Evolutionary conservation across 2,329 filamentous ascomycete genomes (phyloP).

Genomic region (Phialemoniopsis sp.): DNA sequence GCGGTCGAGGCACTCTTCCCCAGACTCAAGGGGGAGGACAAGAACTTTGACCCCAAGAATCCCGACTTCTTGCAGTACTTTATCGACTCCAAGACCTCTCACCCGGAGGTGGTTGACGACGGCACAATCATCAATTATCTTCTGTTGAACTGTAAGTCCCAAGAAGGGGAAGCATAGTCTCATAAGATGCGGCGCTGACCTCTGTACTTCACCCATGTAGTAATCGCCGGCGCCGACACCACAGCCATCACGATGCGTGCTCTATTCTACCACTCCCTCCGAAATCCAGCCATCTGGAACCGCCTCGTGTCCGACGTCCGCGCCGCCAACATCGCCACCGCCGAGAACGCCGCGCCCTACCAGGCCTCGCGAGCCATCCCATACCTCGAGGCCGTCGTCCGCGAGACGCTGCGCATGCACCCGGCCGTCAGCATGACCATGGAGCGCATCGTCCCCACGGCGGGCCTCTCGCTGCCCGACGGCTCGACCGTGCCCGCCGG

Average conservation of each 20-base stretch:
- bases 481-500: constrained; percentile 28
- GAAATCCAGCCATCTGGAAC: constrained; percentile 16
- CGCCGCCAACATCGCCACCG: constrained; percentile 13
- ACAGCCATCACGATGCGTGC: constrained; percentile 25
- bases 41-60: constrained; percentile 13
- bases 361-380: constrained; percentile 20
- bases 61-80: constrained; percentile 35
- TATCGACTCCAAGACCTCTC: constrained; percentile 27
- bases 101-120: constrained; percentile 27
- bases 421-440: constrained; percentile 42
- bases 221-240: constrained; percentile 28
- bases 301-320: constrained; percentile 29
- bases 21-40: constrained; percentile 21
- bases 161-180: too few relatives aligned
- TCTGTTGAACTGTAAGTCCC: constrained; percentile 16
- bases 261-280: constrained; percentile 28
- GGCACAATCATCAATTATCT: constrained; percentile 28
- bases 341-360: constrained; percentile 2
- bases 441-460: constrained; percentile 42
- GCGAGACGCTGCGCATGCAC: constrained; percentile 45
- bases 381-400: constrained; percentile 47
- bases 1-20: constrained; percentile 19
- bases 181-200: too few relatives aligned
- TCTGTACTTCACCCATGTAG: background rate
- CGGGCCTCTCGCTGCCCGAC: constrained; percentile 29